A percentile compares a stretch with the other conserved stretches of the same genome.
Conservation (phyloP, 805 yeast genomes). For the Grigorovia yakushimaensis region DNA sequence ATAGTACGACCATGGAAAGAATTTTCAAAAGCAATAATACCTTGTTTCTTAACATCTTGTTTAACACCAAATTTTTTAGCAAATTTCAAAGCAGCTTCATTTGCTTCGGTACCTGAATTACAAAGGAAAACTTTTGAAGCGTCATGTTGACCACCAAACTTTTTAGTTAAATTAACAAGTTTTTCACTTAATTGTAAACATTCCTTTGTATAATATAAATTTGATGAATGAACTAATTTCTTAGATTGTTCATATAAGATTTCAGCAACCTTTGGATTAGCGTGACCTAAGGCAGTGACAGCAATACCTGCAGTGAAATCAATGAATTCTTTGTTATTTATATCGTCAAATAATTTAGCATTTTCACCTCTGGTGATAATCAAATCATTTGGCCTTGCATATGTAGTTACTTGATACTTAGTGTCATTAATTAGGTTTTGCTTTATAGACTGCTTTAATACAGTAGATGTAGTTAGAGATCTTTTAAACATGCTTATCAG, state of each 20-base stretch:
- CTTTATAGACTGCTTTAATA: constrained; percentile 6
- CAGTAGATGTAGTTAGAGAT: constrained; percentile 9
- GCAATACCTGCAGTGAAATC: constrained; percentile 97
- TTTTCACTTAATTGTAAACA: constrained; percentile 70
- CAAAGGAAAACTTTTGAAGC: constrained; percentile 68
- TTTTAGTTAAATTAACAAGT: constrained; percentile 57
- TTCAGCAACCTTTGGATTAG: constrained; percentile 63
- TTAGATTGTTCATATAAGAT: constrained; percentile 63
- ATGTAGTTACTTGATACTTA: constrained; percentile 54
- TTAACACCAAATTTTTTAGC: constrained; percentile 72
- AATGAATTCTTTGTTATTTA: constrained; percentile 65
- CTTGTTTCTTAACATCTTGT: constrained; percentile 47
- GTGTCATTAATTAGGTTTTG: constrained; percentile 5
- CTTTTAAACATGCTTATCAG: constrained; percentile 16
- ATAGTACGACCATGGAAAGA: constrained; percentile 93
- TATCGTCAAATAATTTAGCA: constrained; percentile 62
- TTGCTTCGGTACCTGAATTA: constrained; percentile 73
- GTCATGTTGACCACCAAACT: constrained; percentile 68
- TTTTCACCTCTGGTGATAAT: constrained; percentile 77
- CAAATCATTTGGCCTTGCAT: constrained; percentile 60
- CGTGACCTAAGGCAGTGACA: constrained; percentile 89
- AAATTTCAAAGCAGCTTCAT: constrained; percentile 69
- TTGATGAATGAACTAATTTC: constrained; percentile 73
- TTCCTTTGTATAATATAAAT: constrained; percentile 75
- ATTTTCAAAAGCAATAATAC: constrained; percentile 76